A percentile compares a stretch with the other conserved stretches of the same genome.
Evolutionary conservation across 768 basidiomycete genomes (phyloP).

Genomic region (Calocera viscosa): DNA sequence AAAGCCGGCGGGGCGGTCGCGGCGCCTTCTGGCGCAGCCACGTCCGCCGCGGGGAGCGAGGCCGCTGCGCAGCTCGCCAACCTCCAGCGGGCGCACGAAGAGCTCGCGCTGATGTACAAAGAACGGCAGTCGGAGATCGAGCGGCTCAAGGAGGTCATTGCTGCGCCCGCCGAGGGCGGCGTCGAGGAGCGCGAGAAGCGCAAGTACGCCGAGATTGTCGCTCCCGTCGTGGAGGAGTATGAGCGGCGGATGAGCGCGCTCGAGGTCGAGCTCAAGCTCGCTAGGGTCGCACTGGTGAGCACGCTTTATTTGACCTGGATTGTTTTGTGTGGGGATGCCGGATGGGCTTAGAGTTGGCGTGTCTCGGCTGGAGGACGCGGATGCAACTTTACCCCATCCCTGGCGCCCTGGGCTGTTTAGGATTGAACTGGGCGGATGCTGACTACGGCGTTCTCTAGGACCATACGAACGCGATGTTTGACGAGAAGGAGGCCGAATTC

Average conservation of each 20-base stretch:
- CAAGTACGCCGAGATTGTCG: slow-evolving; percentile 85
- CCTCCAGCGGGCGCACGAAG: slow-evolving; percentile 74
- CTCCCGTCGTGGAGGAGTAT: slow-evolving; percentile 96
- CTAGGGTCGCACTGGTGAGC: slow-evolving; percentile 57
- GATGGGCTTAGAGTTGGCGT: slow-evolving; percentile 20
- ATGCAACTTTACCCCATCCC: background rate
- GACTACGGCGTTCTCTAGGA: slow-evolving; percentile 25
- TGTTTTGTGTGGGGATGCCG: slow-evolving; percentile 15
- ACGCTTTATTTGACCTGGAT: background rate
- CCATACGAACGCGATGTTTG: slow-evolving; percentile 83
- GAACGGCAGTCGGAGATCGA: slow-evolving; percentile 83
- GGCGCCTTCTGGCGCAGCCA: slow-evolving; percentile 13
- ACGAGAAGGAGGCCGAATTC: slow-evolving; percentile 80
- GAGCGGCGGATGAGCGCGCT: slow-evolving; percentile 92
- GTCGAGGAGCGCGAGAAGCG: slow-evolving; percentile 42
- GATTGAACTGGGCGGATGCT: background rate
- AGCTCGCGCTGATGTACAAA: slow-evolving; percentile 69
- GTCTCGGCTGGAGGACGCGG: background rate
- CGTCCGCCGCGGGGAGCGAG: slow-evolving; percentile 31
- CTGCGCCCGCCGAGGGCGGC: slow-evolving; percentile 39
- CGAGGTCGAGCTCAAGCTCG: slow-evolving; percentile 82
- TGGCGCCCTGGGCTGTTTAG: background rate
- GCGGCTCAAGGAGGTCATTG: slow-evolving; percentile 62
- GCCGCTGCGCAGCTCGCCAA: slow-evolving; percentile 70
- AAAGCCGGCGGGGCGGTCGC: slow-evolving; percentile 47